phyloP scores from a whole-genome alignment of 1,139 yeast genomes.

The Lizanozyma gosingica region DNA sequence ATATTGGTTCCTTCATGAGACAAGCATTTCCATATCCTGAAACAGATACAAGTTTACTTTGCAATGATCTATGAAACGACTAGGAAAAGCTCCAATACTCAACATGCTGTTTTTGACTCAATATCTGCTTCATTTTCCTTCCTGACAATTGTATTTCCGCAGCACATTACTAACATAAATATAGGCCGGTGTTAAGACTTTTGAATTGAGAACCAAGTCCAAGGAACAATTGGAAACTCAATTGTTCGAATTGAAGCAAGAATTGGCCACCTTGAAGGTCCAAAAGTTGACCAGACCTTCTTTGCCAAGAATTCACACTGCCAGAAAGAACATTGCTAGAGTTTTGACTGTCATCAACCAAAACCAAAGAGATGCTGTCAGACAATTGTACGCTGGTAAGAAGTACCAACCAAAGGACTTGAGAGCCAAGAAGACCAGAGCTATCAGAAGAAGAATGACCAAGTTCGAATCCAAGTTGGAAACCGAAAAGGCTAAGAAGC shows the following conservation, averaged over 20 bases:
- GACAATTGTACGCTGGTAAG: slow-evolving; percentile 93
- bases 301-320: slow-evolving; percentile 91
- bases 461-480: slow-evolving; percentile 71
- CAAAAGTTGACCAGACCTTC: slow-evolving; percentile 90
- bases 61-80: no score
- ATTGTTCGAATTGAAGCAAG: slow-evolving; percentile 94
- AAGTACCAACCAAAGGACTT: slow-evolving; percentile 97
- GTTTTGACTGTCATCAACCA: slow-evolving; percentile 95
- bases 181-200: slow-evolving; percentile 88
- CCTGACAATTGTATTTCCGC: no score
- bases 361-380: slow-evolving; percentile 93
- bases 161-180: slow-evolving; percentile 17
- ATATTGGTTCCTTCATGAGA: no score
- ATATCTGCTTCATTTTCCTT: no score
- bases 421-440: slow-evolving; percentile 99
- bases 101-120: no score
- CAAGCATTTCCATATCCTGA: no score
- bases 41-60: no score
- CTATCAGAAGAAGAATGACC: slow-evolving; percentile 95
- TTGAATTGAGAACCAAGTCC: slow-evolving; percentile 95
- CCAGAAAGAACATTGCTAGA: slow-evolving; percentile 98
- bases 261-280: slow-evolving; percentile 92
- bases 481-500: slow-evolving; percentile 89
- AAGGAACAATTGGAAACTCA: slow-evolving; percentile 93
- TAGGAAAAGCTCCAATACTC: no score